Evolutionary conservation across 345 rosid species (phyloP).

Genomic region (Dovyalis caffra): DNA sequence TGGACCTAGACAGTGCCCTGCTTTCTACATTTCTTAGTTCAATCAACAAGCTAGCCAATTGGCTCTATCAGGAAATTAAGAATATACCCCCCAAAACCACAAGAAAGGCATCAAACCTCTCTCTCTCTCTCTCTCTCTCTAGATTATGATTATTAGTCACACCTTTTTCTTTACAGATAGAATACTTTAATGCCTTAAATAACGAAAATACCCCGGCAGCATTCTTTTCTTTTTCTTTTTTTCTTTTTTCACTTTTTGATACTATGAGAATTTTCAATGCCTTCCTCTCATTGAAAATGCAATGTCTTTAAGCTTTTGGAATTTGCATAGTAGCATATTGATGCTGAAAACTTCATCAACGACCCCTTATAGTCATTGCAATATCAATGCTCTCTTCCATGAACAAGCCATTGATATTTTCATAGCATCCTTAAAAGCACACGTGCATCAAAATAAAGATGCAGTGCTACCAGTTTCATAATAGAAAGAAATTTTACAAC

Average conservation of each 20-base stretch:
- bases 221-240: background rate
- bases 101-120: constrained; percentile 13
- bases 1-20: background rate
- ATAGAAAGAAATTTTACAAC: too few relatives aligned
- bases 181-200: constrained; percentile 5
- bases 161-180: background rate
- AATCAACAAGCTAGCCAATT: background rate
- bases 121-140: background rate
- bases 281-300: constrained; percentile 7
- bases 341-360: background rate
- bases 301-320: constrained; percentile 1
- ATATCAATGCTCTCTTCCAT: background rate
- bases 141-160: background rate
- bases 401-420: background rate
- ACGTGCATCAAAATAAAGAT: background rate
- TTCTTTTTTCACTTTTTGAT: constrained; percentile 5
- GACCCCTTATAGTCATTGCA: too few relatives aligned
- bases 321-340: background rate
- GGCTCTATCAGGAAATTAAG: background rate
- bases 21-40: background rate
- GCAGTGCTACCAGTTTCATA: background rate
- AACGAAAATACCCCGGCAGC: constrained; percentile 17
- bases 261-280: background rate
- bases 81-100: constrained; percentile 16
- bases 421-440: background rate